A percentile compares a stretch with the other conserved stretches of the same genome.
phyloP scores from a whole-genome alignment of 225 moss, liverwort and hornwort genomes.

The Asterella californica region DNA sequence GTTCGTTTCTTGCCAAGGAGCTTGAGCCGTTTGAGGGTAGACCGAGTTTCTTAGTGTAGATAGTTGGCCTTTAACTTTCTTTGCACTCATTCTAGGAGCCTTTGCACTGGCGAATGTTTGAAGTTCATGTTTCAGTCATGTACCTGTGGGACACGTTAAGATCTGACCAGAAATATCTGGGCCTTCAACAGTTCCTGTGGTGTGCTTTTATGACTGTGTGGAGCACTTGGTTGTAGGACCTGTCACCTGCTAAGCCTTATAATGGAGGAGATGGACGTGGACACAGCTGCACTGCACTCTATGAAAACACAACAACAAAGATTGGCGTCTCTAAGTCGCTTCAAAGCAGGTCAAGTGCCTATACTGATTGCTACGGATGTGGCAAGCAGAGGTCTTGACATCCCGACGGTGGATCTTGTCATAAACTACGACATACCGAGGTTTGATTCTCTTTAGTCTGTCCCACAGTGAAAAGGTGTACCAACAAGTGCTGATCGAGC shows the following conservation, averaged over 20 bases:
- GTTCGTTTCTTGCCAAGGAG: not conserved
- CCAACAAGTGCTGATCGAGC: not conserved
- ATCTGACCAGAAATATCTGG: not conserved
- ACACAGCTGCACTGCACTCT: conserved; percentile 82
- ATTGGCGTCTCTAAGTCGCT: conserved; percentile 78
- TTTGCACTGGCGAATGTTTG: not conserved
- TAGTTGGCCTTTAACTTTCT: too few relatives aligned
- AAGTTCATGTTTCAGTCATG: not conserved
- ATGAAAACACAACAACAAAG: conserved; percentile 95
- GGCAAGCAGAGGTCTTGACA: conserved; percentile 98
- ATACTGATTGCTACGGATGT: conserved; percentile 97
- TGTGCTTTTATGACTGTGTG: not conserved
- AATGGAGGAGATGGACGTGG: conserved; percentile 83
- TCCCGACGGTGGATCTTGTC: conserved; percentile 92
- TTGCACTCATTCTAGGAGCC: too few relatives aligned
- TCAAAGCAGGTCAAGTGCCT: conserved; percentile 84
- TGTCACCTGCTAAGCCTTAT: conserved; percentile 85
- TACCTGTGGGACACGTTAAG: not conserved
- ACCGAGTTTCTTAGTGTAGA: too few relatives aligned
- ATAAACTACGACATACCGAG: conserved; percentile 96
- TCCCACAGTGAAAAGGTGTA: not conserved
- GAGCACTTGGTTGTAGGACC: conserved; percentile 50
- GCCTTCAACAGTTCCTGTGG: conserved; percentile 1
- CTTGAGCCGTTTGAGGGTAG: not conserved
- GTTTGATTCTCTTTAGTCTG: conserved; percentile 22